Conservation (phyloP, 2,329 filamentous ascomycete species). For the Botrytis elliptica region DNA sequence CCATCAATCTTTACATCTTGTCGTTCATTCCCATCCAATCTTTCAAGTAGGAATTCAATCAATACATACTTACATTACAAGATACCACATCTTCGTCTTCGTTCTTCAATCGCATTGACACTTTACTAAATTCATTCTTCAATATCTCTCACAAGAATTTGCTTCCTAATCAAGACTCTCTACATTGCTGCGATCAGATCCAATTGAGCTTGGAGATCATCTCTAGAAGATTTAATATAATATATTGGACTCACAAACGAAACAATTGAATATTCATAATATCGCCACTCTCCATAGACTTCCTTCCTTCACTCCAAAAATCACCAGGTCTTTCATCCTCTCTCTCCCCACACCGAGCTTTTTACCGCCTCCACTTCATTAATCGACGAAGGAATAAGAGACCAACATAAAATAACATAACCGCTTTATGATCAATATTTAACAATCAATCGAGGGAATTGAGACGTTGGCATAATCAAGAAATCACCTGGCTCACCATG, state of each 20-base stretch:
- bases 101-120: slow-evolving; percentile 12
- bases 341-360: background rate
- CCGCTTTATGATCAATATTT: slow-evolving; percentile 12
- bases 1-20: background rate
- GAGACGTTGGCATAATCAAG: background rate
- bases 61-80: background rate
- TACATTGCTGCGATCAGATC: background rate
- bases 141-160: background rate
- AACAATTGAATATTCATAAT: background rate
- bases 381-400: slow-evolving; percentile 1
- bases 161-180: background rate
- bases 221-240: slow-evolving; percentile 1
- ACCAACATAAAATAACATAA: background rate
- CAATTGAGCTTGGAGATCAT: background rate
- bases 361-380: background rate
- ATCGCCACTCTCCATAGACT: background rate
- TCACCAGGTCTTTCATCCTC: background rate
- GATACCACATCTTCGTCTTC: background rate
- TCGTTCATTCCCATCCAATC: background rate
- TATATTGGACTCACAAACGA: background rate
- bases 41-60: background rate
- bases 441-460: slow-evolving; percentile 12
- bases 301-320: background rate
- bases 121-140: background rate
- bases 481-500: slow-evolving; percentile 18